Percentiles rank a stretch among this genome's conserved stretches.
phyloP scores from a whole-genome alignment of 495 filamentous ascomycete genomes.

The Pseudevernia furfuracea region DNA sequence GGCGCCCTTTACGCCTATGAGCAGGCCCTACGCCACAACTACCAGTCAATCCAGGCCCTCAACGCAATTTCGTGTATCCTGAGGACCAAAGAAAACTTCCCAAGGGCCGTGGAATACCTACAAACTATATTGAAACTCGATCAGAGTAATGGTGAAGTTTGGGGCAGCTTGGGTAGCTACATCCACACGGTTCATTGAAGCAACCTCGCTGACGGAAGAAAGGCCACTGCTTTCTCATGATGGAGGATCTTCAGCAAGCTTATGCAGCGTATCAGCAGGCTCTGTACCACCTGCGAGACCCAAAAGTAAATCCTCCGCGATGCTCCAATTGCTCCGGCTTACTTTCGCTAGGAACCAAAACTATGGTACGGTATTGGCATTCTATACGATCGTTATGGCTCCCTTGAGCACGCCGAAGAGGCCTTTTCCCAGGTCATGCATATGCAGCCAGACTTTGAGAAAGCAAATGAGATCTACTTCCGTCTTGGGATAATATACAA shows the following conservation, averaged over 20 bases:
- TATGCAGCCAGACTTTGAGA: constrained; percentile 97
- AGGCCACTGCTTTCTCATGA: constrained; percentile 98
- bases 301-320: constrained; percentile 58
- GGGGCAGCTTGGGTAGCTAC: constrained; percentile 79
- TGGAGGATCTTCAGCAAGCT: constrained; percentile 96
- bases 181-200: constrained; percentile 4
- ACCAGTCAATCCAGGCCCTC: constrained; percentile 87
- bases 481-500: constrained; percentile 98
- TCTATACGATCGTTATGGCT: constrained; percentile 93
- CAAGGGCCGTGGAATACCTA: constrained; percentile 88
- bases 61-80: constrained; percentile 88
- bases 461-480: constrained; percentile 99
- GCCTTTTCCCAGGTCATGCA: constrained; percentile 98
- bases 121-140: constrained; percentile 89
- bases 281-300: constrained; percentile 85
- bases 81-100: constrained; percentile 84
- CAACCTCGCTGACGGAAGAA: constrained; percentile 18
- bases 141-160: constrained; percentile 81
- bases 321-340: constrained; percentile 6
- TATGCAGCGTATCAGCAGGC: constrained; percentile 98
- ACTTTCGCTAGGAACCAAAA: constrained; percentile 68
- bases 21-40: constrained; percentile 76
- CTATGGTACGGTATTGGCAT: constrained; percentile 99
- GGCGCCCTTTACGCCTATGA: constrained; percentile 85
- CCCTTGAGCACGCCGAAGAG: constrained; percentile 94